Base-by-base conservation (phyloP, 1,284 basidiomycete genomes). In the Ceratobasidium sp. region DNA sequence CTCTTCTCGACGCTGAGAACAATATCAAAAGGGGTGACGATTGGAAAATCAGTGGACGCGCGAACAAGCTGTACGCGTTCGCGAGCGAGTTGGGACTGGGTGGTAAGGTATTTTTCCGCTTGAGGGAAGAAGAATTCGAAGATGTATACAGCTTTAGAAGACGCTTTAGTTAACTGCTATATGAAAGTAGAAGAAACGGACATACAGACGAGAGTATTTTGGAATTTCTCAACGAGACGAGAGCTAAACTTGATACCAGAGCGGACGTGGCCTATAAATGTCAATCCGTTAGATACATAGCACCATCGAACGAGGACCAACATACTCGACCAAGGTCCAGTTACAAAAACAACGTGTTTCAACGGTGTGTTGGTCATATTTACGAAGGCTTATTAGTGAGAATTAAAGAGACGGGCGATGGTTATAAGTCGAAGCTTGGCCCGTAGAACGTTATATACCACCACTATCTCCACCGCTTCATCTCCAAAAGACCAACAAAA, bases 331-430 rank as follows among this genome's bases (percentile, higher is more conserved):
- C 23, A 58, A 39, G 69, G 69, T 7, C 49, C 55, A 9, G 69
- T 10, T 3, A 71, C 69, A 71, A 60, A 60, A n/a, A 69, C 26
- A 33, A 69, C 49, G 49, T 69, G 67, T 33, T 69, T 69, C 46
- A 69, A 33, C 1, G 64, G n/a, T 42, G 40, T 23, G 15, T 46
- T 66, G 4, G 44, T 23, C 64, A 46, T 66, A 3, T 58, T 15
- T n/a, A 58, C 44, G 13, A 46, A 13, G 44, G 13, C 7, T 46
- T 46, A 46, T 46, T 46, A 6, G 44, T 46, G 44, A 46, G 13
- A 46, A 6, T 46, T 46, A 46, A 13, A 13, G 44, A 46, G 44
- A 46, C 44, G 44, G n/a, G n/a, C n/a, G n/a, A n/a, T n/a, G n/a
- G n/a, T n/a, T n/a, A n/a, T n/a, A n/a, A n/a, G n/a, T n/a, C n/a